phyloP scores from a whole-genome alignment of 2,329 filamentous ascomycete species.

The Fusarium paranaense region DNA sequence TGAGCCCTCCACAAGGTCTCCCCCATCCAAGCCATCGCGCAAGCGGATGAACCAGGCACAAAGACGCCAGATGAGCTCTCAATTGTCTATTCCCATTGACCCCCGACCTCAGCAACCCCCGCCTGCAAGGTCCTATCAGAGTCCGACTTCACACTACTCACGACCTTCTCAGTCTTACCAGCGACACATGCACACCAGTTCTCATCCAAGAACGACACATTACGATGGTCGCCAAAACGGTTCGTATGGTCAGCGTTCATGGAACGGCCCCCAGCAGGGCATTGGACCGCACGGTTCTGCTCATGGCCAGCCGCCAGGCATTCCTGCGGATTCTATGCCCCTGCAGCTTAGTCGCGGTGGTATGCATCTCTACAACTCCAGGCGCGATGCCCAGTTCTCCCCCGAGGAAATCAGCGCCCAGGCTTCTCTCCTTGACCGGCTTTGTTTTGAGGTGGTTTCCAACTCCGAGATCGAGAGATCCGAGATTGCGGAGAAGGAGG shows the following conservation, averaged over 20 bases:
- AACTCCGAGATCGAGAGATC: constrained; percentile 70
- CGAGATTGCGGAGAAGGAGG: constrained; percentile 78
- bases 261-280: constrained; percentile 37
- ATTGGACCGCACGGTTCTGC: constrained; percentile 37
- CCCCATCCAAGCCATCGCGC: constrained; percentile 48
- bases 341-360: constrained; percentile 24
- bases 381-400: constrained; percentile 46
- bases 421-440: constrained; percentile 59
- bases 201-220: constrained; percentile 28
- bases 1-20: constrained; percentile 7
- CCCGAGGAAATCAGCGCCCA: constrained; percentile 63
- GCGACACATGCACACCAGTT: constrained; percentile 38
- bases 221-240: constrained; percentile 27
- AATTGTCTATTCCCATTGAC: constrained; percentile 68
- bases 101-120: constrained; percentile 51
- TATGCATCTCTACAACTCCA: constrained; percentile 36
- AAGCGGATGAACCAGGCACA: constrained; percentile 73
- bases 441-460: constrained; percentile 60
- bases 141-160: constrained; percentile 44
- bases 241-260: constrained; percentile 31
- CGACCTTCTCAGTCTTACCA: constrained; percentile 39
- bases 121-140: constrained; percentile 46
- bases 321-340: constrained; percentile 10
- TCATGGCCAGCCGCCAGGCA: constrained; percentile 36
- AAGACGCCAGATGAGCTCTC: constrained; percentile 70